Evolutionary conservation across 371 early-diverging fungal species (phyloP).

Genomic region (Coemansia sp.): DNA sequence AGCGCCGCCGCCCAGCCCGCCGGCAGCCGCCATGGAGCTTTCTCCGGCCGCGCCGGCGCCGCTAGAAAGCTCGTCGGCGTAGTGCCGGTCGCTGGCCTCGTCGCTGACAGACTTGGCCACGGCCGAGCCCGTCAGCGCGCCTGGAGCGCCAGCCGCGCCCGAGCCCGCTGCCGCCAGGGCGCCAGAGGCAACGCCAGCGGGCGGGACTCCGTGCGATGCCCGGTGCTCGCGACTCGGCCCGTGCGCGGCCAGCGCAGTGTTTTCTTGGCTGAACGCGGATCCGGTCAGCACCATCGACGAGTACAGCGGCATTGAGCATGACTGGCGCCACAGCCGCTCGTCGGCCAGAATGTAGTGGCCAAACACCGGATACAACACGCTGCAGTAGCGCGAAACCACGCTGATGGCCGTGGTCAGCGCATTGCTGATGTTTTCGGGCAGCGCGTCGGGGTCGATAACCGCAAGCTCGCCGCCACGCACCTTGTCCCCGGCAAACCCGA

Average conservation of each 20-base stretch:
- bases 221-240: conserved; percentile 12
- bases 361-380: conserved; percentile 40
- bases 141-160: neutral
- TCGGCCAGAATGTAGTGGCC: conserved; percentile 48
- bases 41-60: conserved; percentile 2
- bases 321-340: conserved; percentile 42
- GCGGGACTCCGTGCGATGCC: conserved; percentile 3
- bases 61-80: neutral
- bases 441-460: conserved; percentile 18
- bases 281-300: conserved; percentile 46
- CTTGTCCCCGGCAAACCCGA: neutral
- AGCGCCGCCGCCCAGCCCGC: neutral
- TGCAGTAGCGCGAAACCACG: conserved; percentile 48
- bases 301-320: conserved; percentile 41
- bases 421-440: conserved; percentile 39
- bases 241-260: conserved; percentile 18
- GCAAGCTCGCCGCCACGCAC: conserved; percentile 6
- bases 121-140: neutral
- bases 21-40: neutral
- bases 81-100: conserved; percentile 11
- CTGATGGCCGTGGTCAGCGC: conserved; percentile 33
- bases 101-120: conserved; percentile 6
- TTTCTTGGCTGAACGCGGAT: conserved; percentile 29
- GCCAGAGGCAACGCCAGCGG: neutral
- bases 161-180: neutral